Conservation (phyloP, 2,329 filamentous ascomycete species). For the Diaporthe amygdali region DNA sequence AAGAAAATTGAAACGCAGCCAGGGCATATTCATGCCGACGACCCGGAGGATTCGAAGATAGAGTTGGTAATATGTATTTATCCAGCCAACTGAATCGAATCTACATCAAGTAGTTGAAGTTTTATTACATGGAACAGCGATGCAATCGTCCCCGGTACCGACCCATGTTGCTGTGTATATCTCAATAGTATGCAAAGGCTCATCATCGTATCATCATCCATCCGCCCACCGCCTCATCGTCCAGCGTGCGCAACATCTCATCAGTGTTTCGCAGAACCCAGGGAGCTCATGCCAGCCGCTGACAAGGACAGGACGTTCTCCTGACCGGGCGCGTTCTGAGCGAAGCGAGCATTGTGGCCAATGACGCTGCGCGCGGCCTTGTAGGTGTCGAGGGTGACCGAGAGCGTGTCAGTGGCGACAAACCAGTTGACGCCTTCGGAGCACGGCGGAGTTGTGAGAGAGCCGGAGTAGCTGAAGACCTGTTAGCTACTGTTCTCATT, state of each 20-base stretch:
- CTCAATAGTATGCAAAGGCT: conserved; percentile 3
- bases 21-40: neutral
- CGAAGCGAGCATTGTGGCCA: conserved; percentile 53
- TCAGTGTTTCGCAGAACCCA: conserved; percentile 3
- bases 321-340: conserved; percentile 48
- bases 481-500: neutral
- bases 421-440: conserved; percentile 53
- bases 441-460: conserved; percentile 56
- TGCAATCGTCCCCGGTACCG: neutral
- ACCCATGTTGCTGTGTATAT: conserved; percentile 3
- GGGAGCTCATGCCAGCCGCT: neutral
- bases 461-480: conserved; percentile 46
- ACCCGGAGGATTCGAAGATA: neutral
- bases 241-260: neutral
- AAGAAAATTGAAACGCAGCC: neutral
- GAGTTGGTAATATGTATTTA: conserved; percentile 5
- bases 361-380: conserved; percentile 46
- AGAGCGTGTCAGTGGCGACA: conserved; percentile 48
- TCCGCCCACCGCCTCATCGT: neutral
- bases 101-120: conserved; percentile 5
- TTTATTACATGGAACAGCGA: conserved; percentile 11
- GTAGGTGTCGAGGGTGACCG: conserved; percentile 44
- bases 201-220: neutral
- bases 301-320: conserved; percentile 39
- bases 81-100: conserved; percentile 10